These are phyloP conservation scores for Sclerotinia glacialis DNA, from an alignment of 2,329 filamentous ascomycete species.

Conservation along the genomic window DNA sequence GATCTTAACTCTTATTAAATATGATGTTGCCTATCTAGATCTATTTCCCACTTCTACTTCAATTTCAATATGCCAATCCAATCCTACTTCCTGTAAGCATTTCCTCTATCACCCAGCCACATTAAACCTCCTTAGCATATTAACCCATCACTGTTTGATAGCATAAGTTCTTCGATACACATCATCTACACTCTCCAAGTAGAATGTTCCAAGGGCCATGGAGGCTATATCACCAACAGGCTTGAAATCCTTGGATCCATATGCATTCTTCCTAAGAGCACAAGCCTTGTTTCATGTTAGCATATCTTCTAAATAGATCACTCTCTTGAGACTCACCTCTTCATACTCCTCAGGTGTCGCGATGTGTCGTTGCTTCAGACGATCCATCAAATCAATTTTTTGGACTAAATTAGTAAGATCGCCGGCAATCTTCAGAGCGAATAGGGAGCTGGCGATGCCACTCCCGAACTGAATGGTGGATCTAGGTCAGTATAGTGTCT, in stretches of 20 bases:
- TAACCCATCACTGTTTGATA: not conserved
- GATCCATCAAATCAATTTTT: not conserved
- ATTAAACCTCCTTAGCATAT: not conserved
- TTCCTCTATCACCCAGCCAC: not conserved
- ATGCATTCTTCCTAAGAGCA: not conserved
- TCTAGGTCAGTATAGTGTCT: not conserved
- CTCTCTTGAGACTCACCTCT: not conserved
- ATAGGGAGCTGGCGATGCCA: conserved; percentile 1
- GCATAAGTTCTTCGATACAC: not conserved
- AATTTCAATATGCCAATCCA: too few relatives aligned
- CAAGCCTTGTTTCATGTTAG: not conserved
- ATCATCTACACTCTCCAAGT: not conserved
- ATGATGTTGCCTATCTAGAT: not conserved
- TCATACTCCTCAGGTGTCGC: conserved; percentile 6
- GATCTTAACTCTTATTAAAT: not conserved
- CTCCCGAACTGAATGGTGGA: not conserved
- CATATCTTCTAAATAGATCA: not conserved
- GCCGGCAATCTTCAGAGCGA: not conserved
- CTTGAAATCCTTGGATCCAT: not conserved
- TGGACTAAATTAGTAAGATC: not conserved
- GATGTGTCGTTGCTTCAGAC: conserved; percentile 1
- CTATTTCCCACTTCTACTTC: not conserved
- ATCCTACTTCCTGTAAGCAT: not conserved
- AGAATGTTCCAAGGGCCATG: not conserved
- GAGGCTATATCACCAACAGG: not conserved